phyloP scores from a whole-genome alignment of 2,329 filamentous ascomycete genomes.

The Alternaria metachromatica region DNA sequence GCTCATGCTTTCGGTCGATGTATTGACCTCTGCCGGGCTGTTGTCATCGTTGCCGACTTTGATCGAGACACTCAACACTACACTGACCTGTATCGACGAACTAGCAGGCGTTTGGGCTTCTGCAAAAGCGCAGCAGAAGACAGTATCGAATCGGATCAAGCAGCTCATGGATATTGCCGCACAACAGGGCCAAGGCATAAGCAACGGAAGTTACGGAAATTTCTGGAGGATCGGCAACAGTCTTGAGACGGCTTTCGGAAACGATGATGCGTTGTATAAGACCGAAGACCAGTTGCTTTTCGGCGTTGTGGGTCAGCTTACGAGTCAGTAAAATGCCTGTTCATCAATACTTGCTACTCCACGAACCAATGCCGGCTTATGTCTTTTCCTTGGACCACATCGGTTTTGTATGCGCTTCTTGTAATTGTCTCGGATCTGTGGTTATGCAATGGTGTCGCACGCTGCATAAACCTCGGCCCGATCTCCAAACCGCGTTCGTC shows the following conservation, averaged over 20 bases:
- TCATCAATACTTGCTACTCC: neutral
- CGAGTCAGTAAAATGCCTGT: constrained; percentile 16
- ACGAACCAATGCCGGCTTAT: neutral
- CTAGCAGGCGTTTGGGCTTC: constrained; percentile 67
- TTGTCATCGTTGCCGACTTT: constrained; percentile 55
- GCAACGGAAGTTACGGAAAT: constrained; percentile 41
- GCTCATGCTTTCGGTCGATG: constrained; percentile 69
- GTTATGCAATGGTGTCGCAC: neutral
- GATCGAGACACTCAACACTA: constrained; percentile 62
- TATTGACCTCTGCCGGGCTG: constrained; percentile 66
- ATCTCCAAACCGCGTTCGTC: neutral
- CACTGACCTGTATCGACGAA: constrained; percentile 62
- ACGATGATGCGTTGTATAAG: constrained; percentile 55
- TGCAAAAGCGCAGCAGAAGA: constrained; percentile 58
- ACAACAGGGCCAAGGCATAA: constrained; percentile 42
- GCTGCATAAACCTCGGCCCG: neutral
- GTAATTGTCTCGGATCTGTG: neutral
- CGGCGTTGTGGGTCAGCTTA: constrained; percentile 33
- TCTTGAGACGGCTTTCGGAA: constrained; percentile 52
- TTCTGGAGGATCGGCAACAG: constrained; percentile 46
- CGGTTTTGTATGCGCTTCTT: neutral
- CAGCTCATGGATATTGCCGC: constrained; percentile 51
- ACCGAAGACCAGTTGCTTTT: constrained; percentile 38
- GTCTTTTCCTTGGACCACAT: neutral
- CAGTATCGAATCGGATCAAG: constrained; percentile 57